Percentiles rank a stretch among this genome's conserved stretches.
These are phyloP conservation scores for Spergularia bocconei DNA, from an alignment of 148 eudicot genomes.

Conservation along the genomic window DNA sequence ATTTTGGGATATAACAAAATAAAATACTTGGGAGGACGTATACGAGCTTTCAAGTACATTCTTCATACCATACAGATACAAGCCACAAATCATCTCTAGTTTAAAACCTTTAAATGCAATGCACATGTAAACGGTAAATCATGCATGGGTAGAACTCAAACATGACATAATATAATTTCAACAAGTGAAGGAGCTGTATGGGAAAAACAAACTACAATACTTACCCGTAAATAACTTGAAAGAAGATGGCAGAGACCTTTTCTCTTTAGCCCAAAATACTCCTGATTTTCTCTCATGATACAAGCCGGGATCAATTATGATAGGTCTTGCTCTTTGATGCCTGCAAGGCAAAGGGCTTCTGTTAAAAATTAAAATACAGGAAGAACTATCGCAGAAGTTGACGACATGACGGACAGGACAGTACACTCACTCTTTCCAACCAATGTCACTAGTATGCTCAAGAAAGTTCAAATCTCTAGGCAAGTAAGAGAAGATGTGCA, in stretches of 20 bases:
- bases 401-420: slow-evolving; percentile 17
- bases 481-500: slow-evolving; percentile 94
- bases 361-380: not conserved
- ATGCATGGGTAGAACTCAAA: not conserved
- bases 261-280: slow-evolving; percentile 91
- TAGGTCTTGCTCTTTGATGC: slow-evolving; percentile 80
- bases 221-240: slow-evolving; percentile 85
- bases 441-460: slow-evolving; percentile 85
- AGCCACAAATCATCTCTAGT: not conserved
- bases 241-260: slow-evolving; percentile 76
- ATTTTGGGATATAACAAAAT: not conserved
- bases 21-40: not conserved
- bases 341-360: slow-evolving; percentile 33
- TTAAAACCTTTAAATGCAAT: not conserved
- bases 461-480: slow-evolving; percentile 91
- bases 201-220: not conserved
- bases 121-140: not conserved
- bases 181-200: not conserved
- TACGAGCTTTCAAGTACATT: not conserved
- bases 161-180: slow-evolving; percentile 1
- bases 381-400: slow-evolving; percentile 9
- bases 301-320: slow-evolving; percentile 89
- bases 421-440: slow-evolving; percentile 89
- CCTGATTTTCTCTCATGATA: slow-evolving; percentile 80
- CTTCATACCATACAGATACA: not conserved